Evolutionary conservation across 495 filamentous ascomycete species (phyloP), one percentile per base, ranked within the genome.

Genomic region (Penicillium atrosanguineum): DNA sequence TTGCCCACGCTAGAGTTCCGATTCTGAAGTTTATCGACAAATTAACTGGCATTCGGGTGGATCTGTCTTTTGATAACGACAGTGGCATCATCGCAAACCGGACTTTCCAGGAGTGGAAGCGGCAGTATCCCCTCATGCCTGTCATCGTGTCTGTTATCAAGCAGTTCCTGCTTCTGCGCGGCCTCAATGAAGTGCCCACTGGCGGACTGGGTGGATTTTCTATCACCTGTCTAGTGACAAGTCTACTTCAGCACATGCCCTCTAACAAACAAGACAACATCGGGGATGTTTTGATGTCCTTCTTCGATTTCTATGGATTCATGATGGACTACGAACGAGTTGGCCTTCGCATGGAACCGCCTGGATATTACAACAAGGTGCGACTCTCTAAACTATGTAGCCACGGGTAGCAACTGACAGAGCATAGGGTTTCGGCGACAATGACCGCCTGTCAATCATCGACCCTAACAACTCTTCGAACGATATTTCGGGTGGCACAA

Each of bases 121-220:
- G 69, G 7, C 74, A 83, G 41, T 96, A 85, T 59, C 92, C 93
- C 0, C 83, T 79, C 1, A 91, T 97, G 88, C 88, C 89, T 2
- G 76, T 87, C 36, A 69, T 98, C 19, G 87, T 94, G 12, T 83
- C 88, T 0, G 56, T 98, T 21, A 83, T 98, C 70, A 98, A 98
- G 69, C 95, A 97, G 48, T 91, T 95, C 50, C 73, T 98, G 18
- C 73, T 87, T 16, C 92, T 98, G 82, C 82, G 91, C 39, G 88
- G 85, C 2, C 76, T 97, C 34, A 96, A 97, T 56, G 94, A 98
- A 65, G 90, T 95, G 3, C 84, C 86, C 18, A 86, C 81, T 40
- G 95, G 95, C 50, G 95, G 95, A 0, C 78, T 98, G n/a, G 95
- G 94, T 31, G 92, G 93, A 1, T 97, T 97, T 62, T 87, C 91